Conservation (phyloP, 2,329 filamentous ascomycete genomes). For the Aaosphaeria arxii region DNA sequence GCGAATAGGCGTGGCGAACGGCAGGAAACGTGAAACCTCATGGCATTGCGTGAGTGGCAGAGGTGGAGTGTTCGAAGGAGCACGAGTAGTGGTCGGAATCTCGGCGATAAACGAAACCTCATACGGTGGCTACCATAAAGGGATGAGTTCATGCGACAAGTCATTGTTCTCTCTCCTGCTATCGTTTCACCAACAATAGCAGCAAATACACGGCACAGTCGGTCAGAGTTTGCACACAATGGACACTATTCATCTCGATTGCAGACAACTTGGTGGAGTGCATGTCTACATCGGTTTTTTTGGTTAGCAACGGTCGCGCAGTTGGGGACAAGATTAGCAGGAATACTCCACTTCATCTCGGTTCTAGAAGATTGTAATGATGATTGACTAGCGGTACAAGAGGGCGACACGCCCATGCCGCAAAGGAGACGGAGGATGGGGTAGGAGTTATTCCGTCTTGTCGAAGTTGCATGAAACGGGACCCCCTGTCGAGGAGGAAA, state of each 20-base stretch:
- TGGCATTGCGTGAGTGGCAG: constrained; percentile 5
- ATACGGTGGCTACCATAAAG: constrained; percentile 8
- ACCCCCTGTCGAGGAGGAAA: constrained; percentile 1
- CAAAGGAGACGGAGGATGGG: not conserved
- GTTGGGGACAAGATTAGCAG: not conserved
- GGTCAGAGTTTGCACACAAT: not conserved
- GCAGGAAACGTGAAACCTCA: not conserved
- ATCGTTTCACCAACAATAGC: not conserved
- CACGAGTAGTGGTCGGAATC: not conserved
- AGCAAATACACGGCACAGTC: not conserved
- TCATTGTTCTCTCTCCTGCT: not conserved
- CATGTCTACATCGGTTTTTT: not conserved
- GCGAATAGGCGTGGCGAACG: not conserved
- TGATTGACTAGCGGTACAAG: constrained; percentile 5
- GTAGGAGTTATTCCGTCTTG: constrained; percentile 12
- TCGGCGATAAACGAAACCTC: constrained; percentile 25
- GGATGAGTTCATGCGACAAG: not conserved
- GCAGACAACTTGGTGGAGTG: not conserved
- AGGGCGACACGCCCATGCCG: not conserved
- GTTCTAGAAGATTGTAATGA: constrained; percentile 8
- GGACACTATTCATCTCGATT: not conserved
- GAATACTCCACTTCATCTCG: constrained; percentile 3
- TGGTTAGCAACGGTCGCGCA: not conserved
- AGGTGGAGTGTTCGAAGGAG: constrained; percentile 14
- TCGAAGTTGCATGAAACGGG: constrained; percentile 14